phyloP scores from a whole-genome alignment of 78 protist genomes.

The Dictyostelium purpureum region DNA sequence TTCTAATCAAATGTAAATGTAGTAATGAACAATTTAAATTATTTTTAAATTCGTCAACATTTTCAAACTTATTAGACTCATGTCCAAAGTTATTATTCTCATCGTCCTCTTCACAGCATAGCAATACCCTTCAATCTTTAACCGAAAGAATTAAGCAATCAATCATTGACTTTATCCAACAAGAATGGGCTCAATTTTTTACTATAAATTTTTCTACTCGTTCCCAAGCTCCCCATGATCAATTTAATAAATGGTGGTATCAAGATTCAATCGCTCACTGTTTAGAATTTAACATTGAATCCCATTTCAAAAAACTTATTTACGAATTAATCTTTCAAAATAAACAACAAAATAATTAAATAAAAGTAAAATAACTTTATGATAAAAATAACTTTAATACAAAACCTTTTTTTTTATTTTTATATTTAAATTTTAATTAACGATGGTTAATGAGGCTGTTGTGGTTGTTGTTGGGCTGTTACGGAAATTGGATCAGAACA shows the following conservation, averaged over 20 bases:
- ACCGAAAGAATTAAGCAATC: background rate
- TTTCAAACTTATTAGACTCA: background rate
- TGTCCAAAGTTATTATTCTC: background rate
- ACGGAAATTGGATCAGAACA: no score
- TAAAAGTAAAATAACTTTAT: no score
- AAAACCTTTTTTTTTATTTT: no score
- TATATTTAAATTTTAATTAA: no score
- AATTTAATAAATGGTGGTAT: constrained; percentile 11
- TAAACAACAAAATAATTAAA: no score
- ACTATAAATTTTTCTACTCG: background rate
- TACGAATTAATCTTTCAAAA: no score
- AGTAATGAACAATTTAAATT: background rate
- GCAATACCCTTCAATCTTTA: background rate
- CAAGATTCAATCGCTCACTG: background rate
- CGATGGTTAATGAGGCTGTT: no score
- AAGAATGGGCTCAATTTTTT: constrained; percentile 26
- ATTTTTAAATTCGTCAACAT: background rate
- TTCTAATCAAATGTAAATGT: background rate
- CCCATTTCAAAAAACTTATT: background rate
- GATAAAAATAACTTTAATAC: no score
- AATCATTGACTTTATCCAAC: background rate
- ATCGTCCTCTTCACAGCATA: no score
- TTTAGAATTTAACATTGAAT: background rate
- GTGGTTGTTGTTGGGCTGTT: no score
- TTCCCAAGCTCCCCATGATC: background rate